Percentiles rank a stretch among this genome's conserved stretches.
Conservation (phyloP, 2,329 filamentous ascomycete species). For the Pyrenochaeta sp. region DNA sequence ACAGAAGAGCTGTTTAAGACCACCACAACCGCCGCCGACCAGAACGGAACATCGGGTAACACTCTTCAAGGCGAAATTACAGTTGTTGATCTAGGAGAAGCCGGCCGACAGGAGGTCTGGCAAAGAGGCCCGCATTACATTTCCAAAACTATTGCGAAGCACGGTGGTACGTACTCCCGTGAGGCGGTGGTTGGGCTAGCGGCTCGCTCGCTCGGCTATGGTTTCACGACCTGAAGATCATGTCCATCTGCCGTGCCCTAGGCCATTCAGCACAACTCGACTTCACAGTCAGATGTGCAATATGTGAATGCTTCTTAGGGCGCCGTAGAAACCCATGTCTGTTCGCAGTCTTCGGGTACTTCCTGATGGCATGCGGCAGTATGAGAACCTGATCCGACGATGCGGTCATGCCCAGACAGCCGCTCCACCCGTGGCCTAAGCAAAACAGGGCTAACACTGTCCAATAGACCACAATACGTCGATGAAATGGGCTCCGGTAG, state of each 20-base stretch:
- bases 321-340: too few relatives aligned
- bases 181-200: too few relatives aligned
- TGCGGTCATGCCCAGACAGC: too few relatives aligned
- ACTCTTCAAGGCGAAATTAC: too few relatives aligned
- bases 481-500: slow-evolving; percentile 41
- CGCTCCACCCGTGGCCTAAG: too few relatives aligned
- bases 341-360: too few relatives aligned
- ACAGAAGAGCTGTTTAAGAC: slow-evolving; percentile 42
- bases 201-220: not conserved
- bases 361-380: not conserved
- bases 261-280: too few relatives aligned
- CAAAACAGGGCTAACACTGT: slow-evolving; percentile 17
- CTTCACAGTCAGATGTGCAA: not conserved
- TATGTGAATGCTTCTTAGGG: too few relatives aligned
- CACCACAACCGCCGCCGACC: slow-evolving; percentile 32
- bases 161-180: slow-evolving; percentile 40
- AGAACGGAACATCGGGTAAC: slow-evolving; percentile 17
- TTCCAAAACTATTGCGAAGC: slow-evolving; percentile 45
- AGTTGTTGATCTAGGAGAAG: slow-evolving; percentile 42
- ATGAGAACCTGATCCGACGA: slow-evolving; percentile 6
- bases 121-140: slow-evolving; percentile 29
- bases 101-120: slow-evolving; percentile 43
- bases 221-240: too few relatives aligned
- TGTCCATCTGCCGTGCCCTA: too few relatives aligned
- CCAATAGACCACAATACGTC: slow-evolving; percentile 39